Conservation (phyloP, 2,329 filamentous ascomycete genomes). For the Sphaerulina populicola region DNA sequence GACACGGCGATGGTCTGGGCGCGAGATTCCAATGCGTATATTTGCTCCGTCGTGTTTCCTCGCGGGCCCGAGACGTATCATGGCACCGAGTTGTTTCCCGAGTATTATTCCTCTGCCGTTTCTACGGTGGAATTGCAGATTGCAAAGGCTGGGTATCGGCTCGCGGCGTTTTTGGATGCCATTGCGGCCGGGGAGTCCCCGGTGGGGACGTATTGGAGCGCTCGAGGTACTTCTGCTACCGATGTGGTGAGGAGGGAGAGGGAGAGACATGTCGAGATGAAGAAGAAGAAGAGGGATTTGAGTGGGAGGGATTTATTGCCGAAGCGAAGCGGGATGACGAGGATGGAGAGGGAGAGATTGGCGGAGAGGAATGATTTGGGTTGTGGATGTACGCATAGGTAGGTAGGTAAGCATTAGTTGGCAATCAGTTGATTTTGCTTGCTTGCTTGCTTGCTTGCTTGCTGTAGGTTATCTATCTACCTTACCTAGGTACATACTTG, state of each 20-base stretch:
- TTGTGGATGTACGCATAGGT: constrained; percentile 5
- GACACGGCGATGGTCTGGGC: constrained; percentile 37
- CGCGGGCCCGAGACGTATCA: constrained; percentile 33
- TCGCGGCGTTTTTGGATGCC: constrained; percentile 33
- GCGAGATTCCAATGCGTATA: constrained; percentile 36
- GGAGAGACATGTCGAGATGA: not conserved
- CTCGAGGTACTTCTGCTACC: not conserved
- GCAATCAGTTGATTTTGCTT: not conserved
- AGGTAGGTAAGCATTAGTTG: not conserved
- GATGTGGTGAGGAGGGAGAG: too few species aligned
- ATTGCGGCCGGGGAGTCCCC: constrained; percentile 22
- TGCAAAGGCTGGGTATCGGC: constrained; percentile 36
- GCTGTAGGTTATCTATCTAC: constrained; percentile 30
- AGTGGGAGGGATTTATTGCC: constrained; percentile 7
- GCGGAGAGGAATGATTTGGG: constrained; percentile 10
- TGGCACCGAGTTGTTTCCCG: constrained; percentile 32
- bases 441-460: not conserved
- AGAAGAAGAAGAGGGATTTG: constrained; percentile 1
- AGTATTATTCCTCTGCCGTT: constrained; percentile 32
- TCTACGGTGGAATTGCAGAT: constrained; percentile 38
- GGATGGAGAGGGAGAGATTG: constrained; percentile 2
- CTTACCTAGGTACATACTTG: too few species aligned
- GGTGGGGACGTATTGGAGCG: constrained; percentile 5
- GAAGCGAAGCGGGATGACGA: constrained; percentile 2
- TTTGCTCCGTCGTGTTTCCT: constrained; percentile 38